phyloP scores from a whole-genome alignment of 306 rosid species.

The Prunus davidiana region DNA sequence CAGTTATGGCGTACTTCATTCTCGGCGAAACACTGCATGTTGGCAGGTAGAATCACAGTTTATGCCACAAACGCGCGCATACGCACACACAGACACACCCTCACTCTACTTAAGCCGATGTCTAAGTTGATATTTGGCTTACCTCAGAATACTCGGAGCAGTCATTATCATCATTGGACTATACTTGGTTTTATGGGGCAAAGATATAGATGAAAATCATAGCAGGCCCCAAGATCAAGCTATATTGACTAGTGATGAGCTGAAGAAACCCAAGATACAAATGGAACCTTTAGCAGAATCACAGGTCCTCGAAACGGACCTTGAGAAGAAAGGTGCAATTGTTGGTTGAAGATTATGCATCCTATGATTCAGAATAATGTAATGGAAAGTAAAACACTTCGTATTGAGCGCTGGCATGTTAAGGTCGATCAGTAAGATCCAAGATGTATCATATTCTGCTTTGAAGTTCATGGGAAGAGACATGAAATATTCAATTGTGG shows the following conservation, averaged over 20 bases:
- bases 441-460: not conserved
- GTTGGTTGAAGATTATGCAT: not conserved
- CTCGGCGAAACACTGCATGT: conserved; percentile 32
- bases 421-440: not conserved
- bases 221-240: conserved; percentile 12
- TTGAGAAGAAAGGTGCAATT: not conserved
- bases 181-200: conserved; percentile 47
- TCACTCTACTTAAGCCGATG: not conserved
- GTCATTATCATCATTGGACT: conserved; percentile 33
- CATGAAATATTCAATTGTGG: not conserved
- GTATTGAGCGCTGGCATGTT: not conserved
- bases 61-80: not conserved
- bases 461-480: not conserved
- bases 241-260: not conserved
- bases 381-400: not conserved
- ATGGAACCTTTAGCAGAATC: conserved; percentile 8
- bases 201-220: conserved; percentile 30
- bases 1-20: conserved; percentile 33
- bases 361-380: not conserved
- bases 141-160: conserved; percentile 45
- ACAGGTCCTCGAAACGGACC: conserved; percentile 13
- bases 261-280: conserved; percentile 18
- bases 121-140: conserved; percentile 7
- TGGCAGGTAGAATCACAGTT: conserved; percentile 34
- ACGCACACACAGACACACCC: not conserved